Evolutionary conservation across 2,329 filamentous ascomycete species (phyloP).

Genomic region (Leptographium wingfieldii): DNA sequence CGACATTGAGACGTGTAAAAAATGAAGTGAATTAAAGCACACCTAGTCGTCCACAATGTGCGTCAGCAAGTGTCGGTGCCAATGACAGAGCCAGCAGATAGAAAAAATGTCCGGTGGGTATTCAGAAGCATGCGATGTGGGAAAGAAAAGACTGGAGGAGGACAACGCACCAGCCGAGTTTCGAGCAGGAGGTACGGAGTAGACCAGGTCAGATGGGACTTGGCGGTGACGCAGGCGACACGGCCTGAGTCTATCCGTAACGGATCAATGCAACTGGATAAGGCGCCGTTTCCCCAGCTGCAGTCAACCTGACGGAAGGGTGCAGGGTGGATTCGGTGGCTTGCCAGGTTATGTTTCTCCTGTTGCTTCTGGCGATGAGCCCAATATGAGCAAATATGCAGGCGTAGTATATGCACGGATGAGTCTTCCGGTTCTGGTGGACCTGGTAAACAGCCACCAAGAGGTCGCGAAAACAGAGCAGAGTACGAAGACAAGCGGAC

Average conservation of each 20-base stretch:
- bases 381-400: neutral
- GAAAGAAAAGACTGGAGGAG: conserved; percentile 1
- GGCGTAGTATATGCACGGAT: neutral
- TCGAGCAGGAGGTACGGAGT: neutral
- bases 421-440: neutral
- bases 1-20: neutral
- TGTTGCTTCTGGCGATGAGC: neutral
- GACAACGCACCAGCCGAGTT: neutral
- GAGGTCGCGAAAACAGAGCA: neutral
- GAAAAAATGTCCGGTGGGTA: neutral
- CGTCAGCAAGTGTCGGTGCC: neutral
- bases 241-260: neutral
- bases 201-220: neutral
- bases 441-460: neutral
- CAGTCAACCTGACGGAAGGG: neutral
- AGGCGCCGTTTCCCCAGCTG: neutral
- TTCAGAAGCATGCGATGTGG: neutral
- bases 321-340: neutral
- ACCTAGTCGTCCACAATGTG: neutral
- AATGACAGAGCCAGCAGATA: neutral
- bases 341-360: neutral
- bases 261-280: neutral
- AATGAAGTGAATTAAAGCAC: neutral
- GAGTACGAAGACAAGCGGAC: conserved; percentile 1
- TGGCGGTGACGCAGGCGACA: neutral